Base-by-base conservation (phyloP, 805 yeast species). In the Metschnikowia santaceciliae region DNA sequence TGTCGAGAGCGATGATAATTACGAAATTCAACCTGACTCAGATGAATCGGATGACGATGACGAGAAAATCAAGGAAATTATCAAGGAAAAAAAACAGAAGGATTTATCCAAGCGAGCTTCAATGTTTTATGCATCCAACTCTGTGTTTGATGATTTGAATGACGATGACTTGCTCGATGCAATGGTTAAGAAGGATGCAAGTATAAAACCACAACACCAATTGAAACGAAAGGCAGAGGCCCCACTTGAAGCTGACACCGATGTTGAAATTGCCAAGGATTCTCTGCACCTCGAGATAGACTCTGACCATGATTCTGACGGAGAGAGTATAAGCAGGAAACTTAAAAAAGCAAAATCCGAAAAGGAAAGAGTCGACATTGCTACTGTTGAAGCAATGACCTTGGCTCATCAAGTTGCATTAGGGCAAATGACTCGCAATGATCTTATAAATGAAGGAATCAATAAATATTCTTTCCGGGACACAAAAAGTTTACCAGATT, bases 331-430 rank as follows among this genome's bases (percentile, higher is more conserved):
- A 19, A 54, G 62, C 14, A 63, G 66, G 61, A 48, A 72, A 61
- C 53, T 72, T 68, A 55, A 74, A 70, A 61, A 65, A 63, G 60
- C 72, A 46, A 61, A 73, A 65, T 57, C 71, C 67, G 88, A 86
- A 57, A 72, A 80, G 52, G 76, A 81, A 47, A 86, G 82, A 53
- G 83, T 89, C 46, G 96, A 89, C 56, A 74, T 91, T 53, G 95
- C 94, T 17, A 90, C 97, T 1, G 96, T 87, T 1, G 96, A 90
- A 66, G 97, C 97, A 4, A 94, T 94, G 99, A 94, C 99, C 0
- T 74, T 94, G 61, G 99, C 99, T 0, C 99, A 94, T 65, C 90
- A 94, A 69, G 77, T 94, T 37, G 99, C 98, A 0, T 69, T 90
- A 23, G 97, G 97, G 8, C 90, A 89, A 62, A 87, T 78, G 74